Evolutionary conservation across 2,329 filamentous ascomycete genomes (phyloP), one percentile per base, ranked within the genome.

Genomic region (Pseudogymnoascus sp.): DNA sequence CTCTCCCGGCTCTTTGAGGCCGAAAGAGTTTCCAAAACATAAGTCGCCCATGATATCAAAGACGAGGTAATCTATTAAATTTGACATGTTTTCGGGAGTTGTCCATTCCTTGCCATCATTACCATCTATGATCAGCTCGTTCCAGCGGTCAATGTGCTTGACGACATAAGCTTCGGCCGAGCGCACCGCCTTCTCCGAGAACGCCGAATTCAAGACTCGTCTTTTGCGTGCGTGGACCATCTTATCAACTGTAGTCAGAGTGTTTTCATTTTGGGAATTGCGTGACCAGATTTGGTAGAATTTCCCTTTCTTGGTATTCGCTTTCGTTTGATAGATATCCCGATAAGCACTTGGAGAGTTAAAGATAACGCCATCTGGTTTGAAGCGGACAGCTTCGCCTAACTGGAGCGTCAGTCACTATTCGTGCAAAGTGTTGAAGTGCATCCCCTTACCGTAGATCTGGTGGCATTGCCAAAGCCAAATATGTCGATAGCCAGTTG

Each of bases 11-110:
- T 63, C 62, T 44, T 63, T 63, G n/a, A 61, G 41, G 1, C 59
- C 39, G 21, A 59, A 62, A 6, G 62, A 63, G 15, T 26, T 59
- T 37, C 60, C 41, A 59, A 65, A 65, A 15, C 13, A 59, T 10
- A 65, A 31, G 35, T 65, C 63, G 5, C 58, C 63, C 60, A 65
- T 60, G 17, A 64, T 64, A 36, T 64, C 63, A 40, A 64, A 62
- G 11, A 54, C 29, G 5, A 64, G 58, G 40, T 59, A 58, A 10
- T 63, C 60, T 11, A 41, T 17, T 24, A 36, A 36, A 24, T 62
- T 10, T 8, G 60, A 44, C 57, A 63, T 60, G 33, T 63, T 61
- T 44, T 64, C n/a, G 3, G 63, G 54, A 15, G 37, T n/a, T 35
- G 63, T 50, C 64, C 61, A 65, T 31, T 47, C 47, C n/a, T 60